Conservation (phyloP, 2,329 filamentous ascomycete species). For the Pezicula carpinea region DNA sequence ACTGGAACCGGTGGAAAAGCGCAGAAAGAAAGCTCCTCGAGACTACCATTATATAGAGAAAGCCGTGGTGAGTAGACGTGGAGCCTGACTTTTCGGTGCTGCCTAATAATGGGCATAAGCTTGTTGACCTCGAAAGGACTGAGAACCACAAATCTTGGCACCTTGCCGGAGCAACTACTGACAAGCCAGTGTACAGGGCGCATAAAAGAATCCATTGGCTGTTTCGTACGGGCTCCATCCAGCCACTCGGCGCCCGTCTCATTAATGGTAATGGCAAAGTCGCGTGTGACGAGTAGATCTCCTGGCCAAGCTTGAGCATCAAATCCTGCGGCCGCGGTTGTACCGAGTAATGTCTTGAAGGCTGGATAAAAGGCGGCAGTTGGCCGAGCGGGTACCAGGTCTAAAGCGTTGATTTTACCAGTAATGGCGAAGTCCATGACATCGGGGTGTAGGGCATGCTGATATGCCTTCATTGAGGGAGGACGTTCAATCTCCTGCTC, state of each 20-base stretch:
- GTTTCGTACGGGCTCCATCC: background rate
- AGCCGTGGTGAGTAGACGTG: conserved; percentile 47
- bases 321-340: conserved; percentile 34
- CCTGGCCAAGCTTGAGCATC: conserved; percentile 31
- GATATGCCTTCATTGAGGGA: conserved; percentile 29
- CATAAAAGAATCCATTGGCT: conserved; percentile 40
- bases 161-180: conserved; percentile 20
- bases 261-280: conserved; percentile 36
- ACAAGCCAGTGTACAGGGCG: conserved; percentile 52
- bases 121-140: conserved; percentile 57
- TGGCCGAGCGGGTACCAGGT: too few species aligned
- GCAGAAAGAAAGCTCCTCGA: conserved; percentile 44
- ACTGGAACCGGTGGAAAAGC: conserved; percentile 27
- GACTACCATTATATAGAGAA: conserved; percentile 30
- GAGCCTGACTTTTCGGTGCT: conserved; percentile 33
- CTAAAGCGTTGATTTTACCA: conserved; percentile 26
- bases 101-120: conserved; percentile 37
- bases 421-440: conserved; percentile 35
- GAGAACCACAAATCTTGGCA: conserved; percentile 38
- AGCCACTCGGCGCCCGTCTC: too few species aligned
- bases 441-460: conserved; percentile 39
- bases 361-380: conserved; percentile 37
- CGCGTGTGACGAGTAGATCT: conserved; percentile 41
- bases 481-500: conserved; percentile 53
- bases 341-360: conserved; percentile 37